Conservation (phyloP, 2,329 filamentous ascomycete genomes). For the Aspergillus costaricaensis region DNA sequence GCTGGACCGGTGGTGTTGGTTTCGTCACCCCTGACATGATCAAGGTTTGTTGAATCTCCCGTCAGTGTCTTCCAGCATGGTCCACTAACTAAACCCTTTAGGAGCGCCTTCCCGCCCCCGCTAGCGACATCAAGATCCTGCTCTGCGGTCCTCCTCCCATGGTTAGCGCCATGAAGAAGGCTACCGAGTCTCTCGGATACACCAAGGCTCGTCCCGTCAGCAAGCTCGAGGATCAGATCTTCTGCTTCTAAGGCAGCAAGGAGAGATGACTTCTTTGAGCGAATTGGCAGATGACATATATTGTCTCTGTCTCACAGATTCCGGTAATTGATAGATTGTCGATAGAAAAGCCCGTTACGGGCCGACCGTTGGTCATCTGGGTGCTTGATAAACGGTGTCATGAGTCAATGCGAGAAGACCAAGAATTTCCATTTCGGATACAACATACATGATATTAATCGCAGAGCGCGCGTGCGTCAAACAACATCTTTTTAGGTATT, state of each 20-base stretch:
- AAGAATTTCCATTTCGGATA: neutral
- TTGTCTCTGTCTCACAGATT: neutral
- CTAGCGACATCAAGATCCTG: slow-evolving; percentile 86
- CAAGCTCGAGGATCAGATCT: slow-evolving; percentile 97
- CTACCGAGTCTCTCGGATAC: slow-evolving; percentile 83
- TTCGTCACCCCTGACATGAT: slow-evolving; percentile 97
- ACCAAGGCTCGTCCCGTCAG: slow-evolving; percentile 91
- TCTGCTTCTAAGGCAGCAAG: slow-evolving; percentile 71
- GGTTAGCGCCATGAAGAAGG: slow-evolving; percentile 96
- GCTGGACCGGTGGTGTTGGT: slow-evolving; percentile 88
- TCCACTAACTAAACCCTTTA: slow-evolving; percentile 20
- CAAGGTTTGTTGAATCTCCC: slow-evolving; percentile 58
- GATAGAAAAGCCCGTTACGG: neutral
- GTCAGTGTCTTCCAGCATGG: neutral
- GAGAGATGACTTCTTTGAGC: neutral
- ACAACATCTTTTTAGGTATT: neutral
- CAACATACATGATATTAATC: neutral
- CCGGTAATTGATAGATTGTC: slow-evolving; percentile 8
- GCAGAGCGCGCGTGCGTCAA: neutral
- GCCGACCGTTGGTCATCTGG: neutral
- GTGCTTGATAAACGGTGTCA: slow-evolving; percentile 7
- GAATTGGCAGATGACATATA: neutral
- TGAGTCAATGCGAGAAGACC: slow-evolving; percentile 8
- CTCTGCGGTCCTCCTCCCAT: slow-evolving; percentile 96
- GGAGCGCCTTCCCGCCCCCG: slow-evolving; percentile 71